Base-by-base conservation (phyloP, 768 basidiomycete species). In the Phanerochaete sordida region DNA sequence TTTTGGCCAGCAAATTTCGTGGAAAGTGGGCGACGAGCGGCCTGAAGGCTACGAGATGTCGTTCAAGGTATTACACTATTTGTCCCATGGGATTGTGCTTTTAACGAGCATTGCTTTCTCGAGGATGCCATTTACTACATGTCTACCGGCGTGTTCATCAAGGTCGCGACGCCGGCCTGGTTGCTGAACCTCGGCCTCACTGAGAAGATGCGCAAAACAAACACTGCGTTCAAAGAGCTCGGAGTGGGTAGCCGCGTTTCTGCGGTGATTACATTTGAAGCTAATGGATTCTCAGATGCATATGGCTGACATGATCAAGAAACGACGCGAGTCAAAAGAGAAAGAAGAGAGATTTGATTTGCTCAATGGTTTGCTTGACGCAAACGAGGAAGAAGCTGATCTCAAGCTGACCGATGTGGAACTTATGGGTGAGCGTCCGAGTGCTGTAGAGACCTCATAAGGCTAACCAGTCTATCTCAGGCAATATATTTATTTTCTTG, bases 291-390 rank as follows among this genome's bases (percentile, higher is more conserved):
- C 27, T 19, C 62, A 81, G 79, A 62, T 15, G 46, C 83, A 82
- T 59, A 78, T 84, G 75, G 59, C 65, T 2, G 81, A 83, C 64
- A 84, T 84, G 81, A 80, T 84, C 31, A 64, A 73, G 23, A 74
- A 73, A 24, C 79, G 82, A 1, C 72, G 74, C 46, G 60, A 59
- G 3, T 64, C 70, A 6, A 69, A 68, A 58, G 65, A 62, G 47
- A 75, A 75, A 50, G 73, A 69, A 51, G 74, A 76, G 56, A 73
- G 74, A 35, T 66, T 79, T 55, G 84, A 85, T 68, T 68, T 85
- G n/a, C 79, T 85, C 62, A 80, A 71, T 59, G 79, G 74, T 61
- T 71, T 84, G 27, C 67, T 85, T 24, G 74, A 74, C 56, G 80
- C 81, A 5, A 84, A 79, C 65, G 75, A 77, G 54, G 72, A 72